A percentile compares a stretch with the other conserved stretches of the same genome.
Conservation (phyloP, 176 grass and related monocot species). For the Cocos nucifera region DNA sequence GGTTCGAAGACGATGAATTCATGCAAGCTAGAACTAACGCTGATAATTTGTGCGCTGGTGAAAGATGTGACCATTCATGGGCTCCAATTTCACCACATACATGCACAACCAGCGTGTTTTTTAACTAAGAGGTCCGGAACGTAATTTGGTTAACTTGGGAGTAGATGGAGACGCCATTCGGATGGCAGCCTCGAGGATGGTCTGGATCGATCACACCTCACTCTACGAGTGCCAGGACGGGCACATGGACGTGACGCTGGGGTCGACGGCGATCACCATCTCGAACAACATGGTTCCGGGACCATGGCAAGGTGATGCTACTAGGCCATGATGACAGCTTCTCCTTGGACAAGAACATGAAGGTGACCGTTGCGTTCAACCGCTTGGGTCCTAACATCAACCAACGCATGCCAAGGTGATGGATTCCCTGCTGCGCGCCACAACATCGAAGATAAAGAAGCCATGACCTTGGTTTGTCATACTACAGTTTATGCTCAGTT, state of each 20-base stretch:
- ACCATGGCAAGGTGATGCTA: conserved; percentile 92
- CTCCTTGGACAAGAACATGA: conserved; percentile 39
- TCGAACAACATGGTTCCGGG: conserved; percentile 80
- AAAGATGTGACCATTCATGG: conserved; percentile 64
- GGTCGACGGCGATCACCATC: conserved; percentile 61
- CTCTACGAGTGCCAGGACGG: conserved; percentile 55
- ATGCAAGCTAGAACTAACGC: too few relatives aligned
- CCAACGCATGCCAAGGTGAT: conserved; percentile 79
- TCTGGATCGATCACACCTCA: conserved; percentile 91
- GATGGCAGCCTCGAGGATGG: conserved; percentile 35
- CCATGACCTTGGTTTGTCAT: too few relatives aligned
- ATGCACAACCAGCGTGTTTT: conserved; percentile 9
- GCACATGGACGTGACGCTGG: conserved; percentile 56
- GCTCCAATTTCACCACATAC: conserved; percentile 43
- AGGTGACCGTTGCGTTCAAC: conserved; percentile 74
- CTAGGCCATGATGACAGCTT: conserved; percentile 60
- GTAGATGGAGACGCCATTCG: conserved; percentile 66
- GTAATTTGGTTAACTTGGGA: conserved; percentile 12
- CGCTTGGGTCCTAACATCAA: conserved; percentile 61
- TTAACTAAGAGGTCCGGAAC: conserved; percentile 17
- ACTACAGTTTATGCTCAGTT: too few relatives aligned
- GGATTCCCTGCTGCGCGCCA: too few relatives aligned
- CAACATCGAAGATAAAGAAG: too few relatives aligned
- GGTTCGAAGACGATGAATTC: too few relatives aligned
- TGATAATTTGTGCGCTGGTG: conserved; percentile 17